phyloP scores from a whole-genome alignment of 768 basidiomycete genomes.

The Mycena albidolilacea region DNA sequence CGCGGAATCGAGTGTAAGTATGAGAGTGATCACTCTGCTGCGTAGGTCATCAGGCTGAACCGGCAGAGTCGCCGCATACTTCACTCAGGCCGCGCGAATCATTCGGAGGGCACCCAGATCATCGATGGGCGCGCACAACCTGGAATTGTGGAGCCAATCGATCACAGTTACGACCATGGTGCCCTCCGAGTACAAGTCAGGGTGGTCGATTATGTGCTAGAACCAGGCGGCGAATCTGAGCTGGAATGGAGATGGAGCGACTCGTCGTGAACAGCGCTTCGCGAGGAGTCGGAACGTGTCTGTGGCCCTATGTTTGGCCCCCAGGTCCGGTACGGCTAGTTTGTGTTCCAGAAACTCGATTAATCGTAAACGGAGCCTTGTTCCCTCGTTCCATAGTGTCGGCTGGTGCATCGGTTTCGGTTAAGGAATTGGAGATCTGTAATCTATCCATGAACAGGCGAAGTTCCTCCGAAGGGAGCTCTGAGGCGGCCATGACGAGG shows the following conservation, averaged over 20 bases:
- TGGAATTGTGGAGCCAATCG: background rate
- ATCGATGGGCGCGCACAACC: background rate
- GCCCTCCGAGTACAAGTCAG: background rate
- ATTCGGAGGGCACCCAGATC: background rate
- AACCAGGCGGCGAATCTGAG: background rate
- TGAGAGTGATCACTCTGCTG: background rate
- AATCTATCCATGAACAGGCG: background rate
- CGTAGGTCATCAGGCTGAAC: background rate
- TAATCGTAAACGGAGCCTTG: background rate
- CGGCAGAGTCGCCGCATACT: background rate
- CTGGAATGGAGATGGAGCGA: background rate
- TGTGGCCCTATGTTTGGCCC: background rate
- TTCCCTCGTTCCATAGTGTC: background rate
- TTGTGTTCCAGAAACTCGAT: slow-evolving; percentile 5
- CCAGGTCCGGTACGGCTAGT: background rate
- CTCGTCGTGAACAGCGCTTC: background rate
- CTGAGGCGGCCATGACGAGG: background rate
- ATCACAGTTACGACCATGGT: background rate
- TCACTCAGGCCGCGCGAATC: background rate
- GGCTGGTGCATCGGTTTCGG: background rate
- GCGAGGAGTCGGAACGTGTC: background rate
- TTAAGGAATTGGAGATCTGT: background rate
- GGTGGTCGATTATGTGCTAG: background rate
- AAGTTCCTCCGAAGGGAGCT: background rate
- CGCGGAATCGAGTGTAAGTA: background rate